Evolutionary conservation across 2,329 filamentous ascomycete genomes (phyloP).

Genomic region (Nemania abortiva): DNA sequence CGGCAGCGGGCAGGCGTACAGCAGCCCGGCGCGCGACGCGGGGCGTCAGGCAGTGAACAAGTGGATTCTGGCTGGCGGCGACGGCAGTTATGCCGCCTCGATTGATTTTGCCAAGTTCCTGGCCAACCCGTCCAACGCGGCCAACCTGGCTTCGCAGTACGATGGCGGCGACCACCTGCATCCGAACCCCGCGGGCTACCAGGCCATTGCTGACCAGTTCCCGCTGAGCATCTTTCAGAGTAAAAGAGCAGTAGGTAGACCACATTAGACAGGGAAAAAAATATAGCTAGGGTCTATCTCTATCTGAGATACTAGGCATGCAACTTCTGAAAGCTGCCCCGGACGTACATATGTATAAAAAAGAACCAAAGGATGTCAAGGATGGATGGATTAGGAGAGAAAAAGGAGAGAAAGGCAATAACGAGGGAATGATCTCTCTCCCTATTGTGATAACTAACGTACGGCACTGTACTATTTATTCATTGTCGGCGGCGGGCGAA

Average conservation of each 20-base stretch:
- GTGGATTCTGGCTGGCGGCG: slow-evolving; percentile 66
- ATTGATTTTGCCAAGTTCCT: slow-evolving; percentile 72
- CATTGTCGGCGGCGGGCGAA: too few relatives aligned
- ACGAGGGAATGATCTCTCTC: too few relatives aligned
- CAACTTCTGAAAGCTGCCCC: too few relatives aligned
- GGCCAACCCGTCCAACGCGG: slow-evolving; percentile 61
- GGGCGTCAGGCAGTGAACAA: slow-evolving; percentile 69
- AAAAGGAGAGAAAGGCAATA: too few relatives aligned
- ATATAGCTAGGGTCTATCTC: too few relatives aligned
- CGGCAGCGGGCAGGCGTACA: slow-evolving; percentile 65
- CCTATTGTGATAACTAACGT: too few relatives aligned
- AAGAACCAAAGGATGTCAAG: too few relatives aligned
- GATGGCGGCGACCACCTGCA: slow-evolving; percentile 76
- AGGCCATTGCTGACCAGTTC: slow-evolving; percentile 69
- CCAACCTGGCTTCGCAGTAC: slow-evolving; percentile 63
- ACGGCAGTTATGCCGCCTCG: slow-evolving; percentile 68
- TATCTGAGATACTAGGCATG: too few relatives aligned
- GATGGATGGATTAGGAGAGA: too few relatives aligned
- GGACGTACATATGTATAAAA: too few relatives aligned
- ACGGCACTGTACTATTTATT: too few relatives aligned
- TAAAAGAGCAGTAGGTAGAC: not conserved
- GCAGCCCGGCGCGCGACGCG: slow-evolving; percentile 64
- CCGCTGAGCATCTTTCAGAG: slow-evolving; percentile 65
- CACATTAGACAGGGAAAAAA: not conserved
- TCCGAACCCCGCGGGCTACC: slow-evolving; percentile 70